phyloP scores from a whole-genome alignment of 306 rosid species.

The Clitoria ternatea region DNA sequence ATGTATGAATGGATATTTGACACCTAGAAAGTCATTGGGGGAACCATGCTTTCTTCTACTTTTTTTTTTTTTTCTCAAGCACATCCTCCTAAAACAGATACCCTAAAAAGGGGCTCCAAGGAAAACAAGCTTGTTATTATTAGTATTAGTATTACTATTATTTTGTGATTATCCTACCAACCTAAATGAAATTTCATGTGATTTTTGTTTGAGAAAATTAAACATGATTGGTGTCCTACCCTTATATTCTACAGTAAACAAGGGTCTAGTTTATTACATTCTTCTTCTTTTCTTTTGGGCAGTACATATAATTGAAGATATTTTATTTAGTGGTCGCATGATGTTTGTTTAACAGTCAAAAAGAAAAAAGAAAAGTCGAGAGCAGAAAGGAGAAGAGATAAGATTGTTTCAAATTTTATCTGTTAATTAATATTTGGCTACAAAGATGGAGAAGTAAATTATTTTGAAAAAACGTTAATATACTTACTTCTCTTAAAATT shows the following conservation, averaged over 20 bases:
- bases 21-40: slow-evolving; percentile 35
- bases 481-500: background rate
- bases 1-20: slow-evolving; percentile 9
- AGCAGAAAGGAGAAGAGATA: background rate
- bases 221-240: background rate
- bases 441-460: background rate
- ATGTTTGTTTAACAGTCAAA: background rate
- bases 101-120: slow-evolving; percentile 23
- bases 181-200: background rate
- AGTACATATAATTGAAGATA: slow-evolving; percentile 1
- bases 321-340: background rate
- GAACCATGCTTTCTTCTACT: slow-evolving; percentile 27
- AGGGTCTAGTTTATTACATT: background rate
- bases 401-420: background rate
- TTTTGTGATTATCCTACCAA: slow-evolving; percentile 1
- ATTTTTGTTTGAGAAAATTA: background rate
- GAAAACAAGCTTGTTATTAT: background rate
- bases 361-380: background rate
- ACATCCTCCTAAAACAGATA: slow-evolving; percentile 30
- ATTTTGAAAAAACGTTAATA: background rate
- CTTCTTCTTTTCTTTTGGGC: background rate
- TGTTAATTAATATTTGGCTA: background rate
- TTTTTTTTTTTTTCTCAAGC: background rate
- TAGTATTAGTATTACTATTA: too few species aligned
- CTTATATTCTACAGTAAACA: background rate